Conservation (phyloP, 164 flowering plant genomes). For the Aristolochia contorta region DNA sequence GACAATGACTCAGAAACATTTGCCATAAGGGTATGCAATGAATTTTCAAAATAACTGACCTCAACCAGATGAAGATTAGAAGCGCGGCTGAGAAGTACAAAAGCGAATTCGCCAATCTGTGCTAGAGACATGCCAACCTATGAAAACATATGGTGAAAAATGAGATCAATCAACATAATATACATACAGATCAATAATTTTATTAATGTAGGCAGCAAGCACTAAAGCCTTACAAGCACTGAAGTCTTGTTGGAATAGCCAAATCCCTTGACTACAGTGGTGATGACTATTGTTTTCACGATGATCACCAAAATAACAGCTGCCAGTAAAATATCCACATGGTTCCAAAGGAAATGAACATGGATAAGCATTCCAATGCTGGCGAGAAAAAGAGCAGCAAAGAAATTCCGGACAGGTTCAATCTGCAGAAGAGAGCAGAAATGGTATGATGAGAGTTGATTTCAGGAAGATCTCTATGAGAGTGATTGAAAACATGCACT, state of each 20-base stretch:
- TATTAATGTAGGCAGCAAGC: constrained; percentile 1
- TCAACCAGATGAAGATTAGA: constrained; percentile 91
- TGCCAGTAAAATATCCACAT: constrained; percentile 87
- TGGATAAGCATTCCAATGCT: constrained; percentile 98
- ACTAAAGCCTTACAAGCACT: constrained; percentile 50
- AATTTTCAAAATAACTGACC: constrained; percentile 31
- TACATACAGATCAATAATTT: background rate
- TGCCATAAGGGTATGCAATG: background rate
- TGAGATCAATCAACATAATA: constrained; percentile 1
- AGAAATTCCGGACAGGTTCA: constrained; percentile 91
- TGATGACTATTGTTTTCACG: constrained; percentile 60
- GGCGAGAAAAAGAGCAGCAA: constrained; percentile 96
- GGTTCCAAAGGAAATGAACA: constrained; percentile 95
- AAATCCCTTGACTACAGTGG: constrained; percentile 75
- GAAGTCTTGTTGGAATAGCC: constrained; percentile 80
- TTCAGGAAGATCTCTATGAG: background rate
- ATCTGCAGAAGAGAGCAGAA: constrained; percentile 32
- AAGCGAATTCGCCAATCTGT: constrained; percentile 96
- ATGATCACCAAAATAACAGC: constrained; percentile 80
- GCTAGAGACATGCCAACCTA: constrained; percentile 98
- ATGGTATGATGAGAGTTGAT: constrained; percentile 4
- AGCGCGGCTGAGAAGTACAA: constrained; percentile 95
- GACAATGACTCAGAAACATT: background rate
- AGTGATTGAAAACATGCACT: no score
- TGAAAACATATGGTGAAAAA: constrained; percentile 4